These are phyloP conservation scores for Anthracocystis panici-leucophaei DNA, from an alignment of 1,284 basidiomycete species.

Conservation along the genomic window DNA sequence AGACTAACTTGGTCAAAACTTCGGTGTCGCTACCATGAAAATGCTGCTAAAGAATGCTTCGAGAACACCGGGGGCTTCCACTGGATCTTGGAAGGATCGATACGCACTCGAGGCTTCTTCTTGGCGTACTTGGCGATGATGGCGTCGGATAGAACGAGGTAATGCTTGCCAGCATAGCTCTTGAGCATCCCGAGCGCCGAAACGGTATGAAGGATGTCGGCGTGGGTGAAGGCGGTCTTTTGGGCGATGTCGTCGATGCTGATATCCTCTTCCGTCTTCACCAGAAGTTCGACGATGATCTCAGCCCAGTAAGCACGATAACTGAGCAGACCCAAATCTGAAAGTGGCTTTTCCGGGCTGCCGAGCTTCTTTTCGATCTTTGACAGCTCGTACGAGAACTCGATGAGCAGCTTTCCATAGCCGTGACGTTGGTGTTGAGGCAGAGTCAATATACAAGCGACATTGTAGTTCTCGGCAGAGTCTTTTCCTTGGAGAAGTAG, in stretches of 20 bases:
- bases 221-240: constrained; percentile 94
- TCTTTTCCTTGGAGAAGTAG: constrained; percentile 99
- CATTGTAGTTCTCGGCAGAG: constrained; percentile 96
- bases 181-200: constrained; percentile 95
- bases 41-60: constrained; percentile 59
- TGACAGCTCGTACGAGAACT: constrained; percentile 97
- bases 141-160: constrained; percentile 90
- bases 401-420: constrained; percentile 94
- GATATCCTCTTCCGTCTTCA: constrained; percentile 75
- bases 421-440: constrained; percentile 97
- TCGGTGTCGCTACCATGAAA: constrained; percentile 54
- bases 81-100: constrained; percentile 81
- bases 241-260: constrained; percentile 96
- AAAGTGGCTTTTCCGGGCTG: constrained; percentile 96
- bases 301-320: constrained; percentile 99
- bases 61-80: constrained; percentile 83
- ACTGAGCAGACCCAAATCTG: constrained; percentile 89
- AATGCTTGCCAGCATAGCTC: constrained; percentile 93
- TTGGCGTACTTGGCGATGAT: constrained; percentile 92
- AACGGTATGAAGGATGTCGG: constrained; percentile 98
- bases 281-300: constrained; percentile 90
- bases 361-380: constrained; percentile 96
- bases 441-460: constrained; percentile 96
- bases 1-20: background rate
- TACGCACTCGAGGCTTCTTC: constrained; percentile 82